Percentiles rank a stretch among this genome's conserved stretches.
Conservation (phyloP, 352 stramenopile genomes). For the Phytopythium litorale region DNA sequence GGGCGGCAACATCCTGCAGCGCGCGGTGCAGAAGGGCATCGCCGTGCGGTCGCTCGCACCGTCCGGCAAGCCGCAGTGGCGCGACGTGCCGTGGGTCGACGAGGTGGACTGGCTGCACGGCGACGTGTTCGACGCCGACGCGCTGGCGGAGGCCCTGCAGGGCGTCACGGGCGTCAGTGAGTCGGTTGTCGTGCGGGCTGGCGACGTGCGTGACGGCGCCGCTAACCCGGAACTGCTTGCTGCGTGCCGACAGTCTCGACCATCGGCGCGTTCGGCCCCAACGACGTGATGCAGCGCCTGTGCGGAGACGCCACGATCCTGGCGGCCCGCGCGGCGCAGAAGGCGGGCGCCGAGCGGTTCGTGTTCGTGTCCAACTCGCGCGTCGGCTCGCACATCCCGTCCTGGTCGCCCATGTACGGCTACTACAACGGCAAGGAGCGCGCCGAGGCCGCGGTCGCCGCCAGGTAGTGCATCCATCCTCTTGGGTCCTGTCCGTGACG, state of each 20-base stretch:
- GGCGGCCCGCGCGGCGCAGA: slow-evolving; percentile 67
- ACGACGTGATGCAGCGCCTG: slow-evolving; percentile 88
- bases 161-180: slow-evolving; percentile 79
- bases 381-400: slow-evolving; percentile 70
- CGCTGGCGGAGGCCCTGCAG: slow-evolving; percentile 64
- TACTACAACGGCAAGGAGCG: slow-evolving; percentile 91
- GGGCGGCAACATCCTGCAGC: slow-evolving; percentile 88
- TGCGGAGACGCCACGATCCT: slow-evolving; percentile 86
- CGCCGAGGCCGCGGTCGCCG: slow-evolving; percentile 70
- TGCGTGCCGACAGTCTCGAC: slow-evolving; percentile 57
- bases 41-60: slow-evolving; percentile 84
- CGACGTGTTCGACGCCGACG: slow-evolving; percentile 72
- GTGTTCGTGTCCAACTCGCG: slow-evolving; percentile 92
- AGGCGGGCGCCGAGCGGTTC: slow-evolving; percentile 73
- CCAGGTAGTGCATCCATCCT: slow-evolving; percentile 27
- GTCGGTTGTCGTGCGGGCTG: slow-evolving; percentile 21
- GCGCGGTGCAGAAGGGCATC: slow-evolving; percentile 84
- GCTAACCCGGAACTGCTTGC: background rate
- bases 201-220: background rate
- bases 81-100: slow-evolving; percentile 76
- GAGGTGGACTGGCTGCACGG: slow-evolving; percentile 87
- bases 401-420: slow-evolving; percentile 75
- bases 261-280: slow-evolving; percentile 83
- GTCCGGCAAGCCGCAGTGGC: slow-evolving; percentile 77
- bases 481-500: background rate